Percentiles rank a stretch among this genome's conserved stretches.
Evolutionary conservation across 495 filamentous ascomycete genomes (phyloP).

Genomic region (Polyplosphaeria fusca): DNA sequence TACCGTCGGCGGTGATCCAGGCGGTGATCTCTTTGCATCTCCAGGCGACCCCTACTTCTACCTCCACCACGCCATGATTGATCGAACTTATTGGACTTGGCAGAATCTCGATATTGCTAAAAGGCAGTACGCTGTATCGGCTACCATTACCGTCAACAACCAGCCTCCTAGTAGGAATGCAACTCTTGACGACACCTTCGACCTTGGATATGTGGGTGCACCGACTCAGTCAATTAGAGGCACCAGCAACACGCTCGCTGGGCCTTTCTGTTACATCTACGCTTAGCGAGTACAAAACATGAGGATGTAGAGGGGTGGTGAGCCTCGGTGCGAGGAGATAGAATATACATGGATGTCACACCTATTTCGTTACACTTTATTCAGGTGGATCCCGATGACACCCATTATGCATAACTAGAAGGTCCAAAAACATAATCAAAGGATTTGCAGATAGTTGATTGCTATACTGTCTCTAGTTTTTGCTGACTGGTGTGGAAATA

Average conservation of each 20-base stretch:
- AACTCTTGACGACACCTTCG: conserved; percentile 47
- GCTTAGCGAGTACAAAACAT: conserved; percentile 22
- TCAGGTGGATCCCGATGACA: no score
- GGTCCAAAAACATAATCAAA: no score
- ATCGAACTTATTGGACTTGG: conserved; percentile 70
- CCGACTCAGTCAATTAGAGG: conserved; percentile 45
- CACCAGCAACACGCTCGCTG: conserved; percentile 51
- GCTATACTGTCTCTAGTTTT: no score
- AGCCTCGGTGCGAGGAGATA: conserved; percentile 5
- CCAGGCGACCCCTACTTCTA: conserved; percentile 67
- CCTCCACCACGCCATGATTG: conserved; percentile 68
- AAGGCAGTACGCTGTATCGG: conserved; percentile 47
- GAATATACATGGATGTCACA: neutral
- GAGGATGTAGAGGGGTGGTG: conserved; percentile 5
- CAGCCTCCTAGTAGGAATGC: conserved; percentile 48
- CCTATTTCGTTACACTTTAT: no score
- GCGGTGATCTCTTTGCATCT: conserved; percentile 57
- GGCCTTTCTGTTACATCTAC: conserved; percentile 60
- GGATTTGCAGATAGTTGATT: no score
- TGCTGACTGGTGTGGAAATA: no score
- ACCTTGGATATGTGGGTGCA: conserved; percentile 45
- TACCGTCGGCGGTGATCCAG: conserved; percentile 59
- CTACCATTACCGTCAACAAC: conserved; percentile 59
- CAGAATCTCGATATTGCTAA: conserved; percentile 55
- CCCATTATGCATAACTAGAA: no score